Base-by-base conservation (phyloP, 225 moss, liverwort and hornwort genomes). In the Sphagnum contortum region DNA sequence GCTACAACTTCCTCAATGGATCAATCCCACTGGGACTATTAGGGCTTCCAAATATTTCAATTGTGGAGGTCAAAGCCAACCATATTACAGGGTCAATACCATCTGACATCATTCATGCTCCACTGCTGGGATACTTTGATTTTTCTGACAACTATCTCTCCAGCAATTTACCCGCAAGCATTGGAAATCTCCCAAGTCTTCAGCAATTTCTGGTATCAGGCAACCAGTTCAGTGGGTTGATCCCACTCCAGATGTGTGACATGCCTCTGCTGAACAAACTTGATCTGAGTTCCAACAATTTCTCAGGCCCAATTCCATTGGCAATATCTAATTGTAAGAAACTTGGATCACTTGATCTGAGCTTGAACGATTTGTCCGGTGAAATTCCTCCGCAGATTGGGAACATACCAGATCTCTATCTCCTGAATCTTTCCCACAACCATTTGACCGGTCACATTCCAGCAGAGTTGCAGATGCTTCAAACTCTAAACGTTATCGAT, bases 401-500 rank as follows among this genome's bases (percentile, higher is more conserved):
- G 46, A 60, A 55, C 45, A 77, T 91, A 5, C 14, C 75, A 2
- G 81, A 86, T 48, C 77, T 94, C 2, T 84, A 85, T 48, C 79
- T 79, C 48, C 76, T 94, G 8, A 88, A 94, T 50, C 56, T 94
- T 57, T 94, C 94, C 0, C 74, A 71, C 67, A 94, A 94, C 50
- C 60, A 61, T 7, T 71, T 94, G 11, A 67, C 67, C 0, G 94
- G 94, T 2, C 68, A 57, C 3, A 94, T 94, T 50, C 89, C 94
- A 0, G 49, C 76, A 4, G 63, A 69, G 12, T 63, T 94, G 5
- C 83, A 81, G 5, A 45, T 59, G 4, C 72, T 94, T 2, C 74
- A 82, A 47, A 91, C 85, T 1, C 76, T 94, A 55, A 89, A 83
- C 72, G 70, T 77, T 70, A 83, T 91, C 60, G 91, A 94, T 79